Evolutionary conservation across 2,329 filamentous ascomycete genomes (phyloP), one percentile per base, ranked within the genome.

Genomic region (Exophiala bonariae): DNA sequence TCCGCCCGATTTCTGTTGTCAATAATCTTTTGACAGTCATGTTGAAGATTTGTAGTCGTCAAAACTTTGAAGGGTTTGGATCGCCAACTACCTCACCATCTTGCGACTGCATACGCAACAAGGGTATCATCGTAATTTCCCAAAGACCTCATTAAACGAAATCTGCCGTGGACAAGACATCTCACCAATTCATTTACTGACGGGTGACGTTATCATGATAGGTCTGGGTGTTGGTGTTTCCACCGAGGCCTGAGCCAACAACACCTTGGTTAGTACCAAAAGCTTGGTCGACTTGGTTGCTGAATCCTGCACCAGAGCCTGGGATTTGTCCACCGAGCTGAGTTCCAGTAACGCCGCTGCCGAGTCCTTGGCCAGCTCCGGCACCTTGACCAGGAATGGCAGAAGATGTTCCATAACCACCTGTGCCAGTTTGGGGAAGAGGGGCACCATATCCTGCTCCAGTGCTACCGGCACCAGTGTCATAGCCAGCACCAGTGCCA

Each of bases 221-320:
- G 22, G 51, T 49, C 28, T 44, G 47, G 35, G 26, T 50, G 18
- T 55, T 53, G 38, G 40, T 45, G 14, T 43, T 45, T 32, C 52
- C 50, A 22, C 40, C 56, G 34, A 41, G 42, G 26, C 47, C 54
- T 23, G 22, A 37, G 14, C 41, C 44, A 18, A 46, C 37, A 18
- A 47, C 46, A 17, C 19, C 23, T 10, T 49, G 50, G 34, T 53
- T 47, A 14, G 41, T 32, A 22, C 63, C 48, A 40, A 59, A 74
- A 9, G 72, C 72, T 45, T 66, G 64, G 49, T 73, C 67, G 37
- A 76, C 67, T 59, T 76, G 71, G 56, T 65, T 69, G 45, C 67
- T 64, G 52, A 75, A 73, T 14, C 50, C 50, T 9, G 38, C 8
- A 36, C 33, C 33, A 3, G 33, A n/a, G 16, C 13, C 33, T 16